Percentiles rank a stretch among this genome's conserved stretches.
phyloP scores from a whole-genome alignment of 1,139 yeast species.

The Yamadazyma kanchanaburiensis region DNA sequence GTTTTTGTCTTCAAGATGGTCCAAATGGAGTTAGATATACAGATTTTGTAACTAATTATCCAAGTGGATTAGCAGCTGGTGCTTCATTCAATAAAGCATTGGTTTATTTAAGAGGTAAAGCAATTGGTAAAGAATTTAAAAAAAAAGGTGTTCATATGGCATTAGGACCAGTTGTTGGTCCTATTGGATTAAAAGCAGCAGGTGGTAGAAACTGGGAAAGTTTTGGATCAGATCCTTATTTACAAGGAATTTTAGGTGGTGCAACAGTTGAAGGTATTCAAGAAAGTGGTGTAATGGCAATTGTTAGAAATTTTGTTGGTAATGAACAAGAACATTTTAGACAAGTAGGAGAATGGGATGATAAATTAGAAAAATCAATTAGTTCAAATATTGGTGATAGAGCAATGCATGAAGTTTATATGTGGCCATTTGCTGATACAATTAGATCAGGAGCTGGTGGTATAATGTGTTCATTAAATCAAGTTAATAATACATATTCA shows the following conservation, averaged over 20 bases:
- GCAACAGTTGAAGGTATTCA: constrained; percentile 57
- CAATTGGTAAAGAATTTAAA: constrained; percentile 54
- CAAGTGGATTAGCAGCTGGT: constrained; percentile 59
- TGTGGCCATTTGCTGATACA: constrained; percentile 69
- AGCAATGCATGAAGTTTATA: constrained; percentile 58
- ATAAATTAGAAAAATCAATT: constrained; percentile 31
- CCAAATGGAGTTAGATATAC: constrained; percentile 61
- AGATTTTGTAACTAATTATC: constrained; percentile 55
- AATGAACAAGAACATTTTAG: constrained; percentile 66
- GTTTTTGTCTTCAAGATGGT: constrained; percentile 64
- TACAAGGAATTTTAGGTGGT: constrained; percentile 56
- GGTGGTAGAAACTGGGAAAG: constrained; percentile 71
- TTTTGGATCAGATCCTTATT: constrained; percentile 62
- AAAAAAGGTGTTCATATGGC: constrained; percentile 59
- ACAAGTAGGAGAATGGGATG: constrained; percentile 56
- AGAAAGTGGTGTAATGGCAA: constrained; percentile 55
- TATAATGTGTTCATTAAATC: constrained; percentile 61
- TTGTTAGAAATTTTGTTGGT: constrained; percentile 53
- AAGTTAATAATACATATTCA: constrained; percentile 55
- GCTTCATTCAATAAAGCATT: constrained; percentile 56
- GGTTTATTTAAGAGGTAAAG: constrained; percentile 51
- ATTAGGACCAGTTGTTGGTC: constrained; percentile 62
- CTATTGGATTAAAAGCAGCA: constrained; percentile 60
- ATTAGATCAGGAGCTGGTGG: constrained; percentile 60
- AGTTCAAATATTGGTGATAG: constrained; percentile 58